Evolutionary conservation across 2,329 filamentous ascomycete genomes (phyloP), one percentile per base, ranked within the genome.

Genomic region (Pezicula carpinea): DNA sequence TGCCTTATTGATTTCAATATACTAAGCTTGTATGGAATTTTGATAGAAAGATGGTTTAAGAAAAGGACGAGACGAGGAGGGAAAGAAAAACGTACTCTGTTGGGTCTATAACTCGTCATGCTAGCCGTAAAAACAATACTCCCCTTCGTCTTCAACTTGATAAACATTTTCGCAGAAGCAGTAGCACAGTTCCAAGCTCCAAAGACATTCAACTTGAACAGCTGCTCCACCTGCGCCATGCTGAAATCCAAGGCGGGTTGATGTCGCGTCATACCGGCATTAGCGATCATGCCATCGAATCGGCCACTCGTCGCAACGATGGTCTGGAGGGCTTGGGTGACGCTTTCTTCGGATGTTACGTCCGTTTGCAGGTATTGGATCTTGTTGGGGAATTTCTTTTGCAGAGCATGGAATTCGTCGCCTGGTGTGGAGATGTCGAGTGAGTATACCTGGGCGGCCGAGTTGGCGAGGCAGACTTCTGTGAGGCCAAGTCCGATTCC

Each of bases 231-330:
- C 46, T 75, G 70, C 44, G 71, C 71, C 1, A 64, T 67, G 1
- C 69, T 74, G 42, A 74, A 77, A 18, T 77, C 72, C 4, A 76
- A 59, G 0, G 73, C 74, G 1, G 73, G 58, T 55, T 76, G 75
- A 52, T 77, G 74, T 53, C 75, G 74, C 13, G 73, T 77, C 14
- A 68, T 61, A 8, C 74, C 73, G 0, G 74, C 74, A 48, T 77
- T 76, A 19, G 66, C 69, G 3, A 76, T 71, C 63, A 78, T 72
- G 10, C 74, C 74, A 47, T 76, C 69, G 6, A 76, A 52, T 4
- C 62, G 66, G 4, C 72, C 73, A 0, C 62, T 63, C 44, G 73
- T 64, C 8, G 55, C 54, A 3, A 76, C 54, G 7, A 76, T 72
- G 40, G 64, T 58, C 45, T 75, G 71, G 1, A 76, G 59, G 2